These are phyloP conservation scores for Teunomyces kruisii DNA, from an alignment of 805 yeast genomes.

Conservation along the genomic window DNA sequence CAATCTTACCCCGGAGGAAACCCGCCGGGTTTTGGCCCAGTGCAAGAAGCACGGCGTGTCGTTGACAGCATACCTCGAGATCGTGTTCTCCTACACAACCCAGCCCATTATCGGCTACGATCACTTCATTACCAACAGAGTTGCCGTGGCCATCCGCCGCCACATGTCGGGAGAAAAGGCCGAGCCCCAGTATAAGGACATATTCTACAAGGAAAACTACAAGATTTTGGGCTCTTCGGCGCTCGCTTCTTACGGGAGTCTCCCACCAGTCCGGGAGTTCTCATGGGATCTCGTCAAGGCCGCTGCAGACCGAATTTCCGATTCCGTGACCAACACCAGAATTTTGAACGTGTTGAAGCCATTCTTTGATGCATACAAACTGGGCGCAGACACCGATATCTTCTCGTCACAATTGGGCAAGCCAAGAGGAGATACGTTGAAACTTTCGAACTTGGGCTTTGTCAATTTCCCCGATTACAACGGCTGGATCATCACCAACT, in stretches of 20 bases:
- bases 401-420: constrained; percentile 23
- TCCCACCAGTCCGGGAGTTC: constrained; percentile 31
- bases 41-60: constrained; percentile 32
- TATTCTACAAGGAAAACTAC: constrained; percentile 17
- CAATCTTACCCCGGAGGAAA: constrained; percentile 24
- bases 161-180: constrained; percentile 15
- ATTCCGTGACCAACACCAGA: constrained; percentile 19
- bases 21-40: constrained; percentile 19
- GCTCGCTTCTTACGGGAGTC: constrained; percentile 27
- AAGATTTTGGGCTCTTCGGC: constrained; percentile 35
- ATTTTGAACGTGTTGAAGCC: constrained; percentile 22
- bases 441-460: constrained; percentile 38
- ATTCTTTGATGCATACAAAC: constrained; percentile 17
- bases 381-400: constrained; percentile 13
- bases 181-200: constrained; percentile 14
- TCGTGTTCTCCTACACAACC: constrained; percentile 24
- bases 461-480: constrained; percentile 19
- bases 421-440: constrained; percentile 30
- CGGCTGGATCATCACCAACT: constrained; percentile 27
- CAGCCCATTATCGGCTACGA: constrained; percentile 27
- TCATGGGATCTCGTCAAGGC: constrained; percentile 32
- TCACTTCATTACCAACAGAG: constrained; percentile 22
- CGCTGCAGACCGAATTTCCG: constrained; percentile 18
- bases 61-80: constrained; percentile 31
- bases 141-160: constrained; percentile 37